Evolutionary conservation across 306 rosid species (phyloP).

Genomic region (Psophocarpus tetragonolobus): DNA sequence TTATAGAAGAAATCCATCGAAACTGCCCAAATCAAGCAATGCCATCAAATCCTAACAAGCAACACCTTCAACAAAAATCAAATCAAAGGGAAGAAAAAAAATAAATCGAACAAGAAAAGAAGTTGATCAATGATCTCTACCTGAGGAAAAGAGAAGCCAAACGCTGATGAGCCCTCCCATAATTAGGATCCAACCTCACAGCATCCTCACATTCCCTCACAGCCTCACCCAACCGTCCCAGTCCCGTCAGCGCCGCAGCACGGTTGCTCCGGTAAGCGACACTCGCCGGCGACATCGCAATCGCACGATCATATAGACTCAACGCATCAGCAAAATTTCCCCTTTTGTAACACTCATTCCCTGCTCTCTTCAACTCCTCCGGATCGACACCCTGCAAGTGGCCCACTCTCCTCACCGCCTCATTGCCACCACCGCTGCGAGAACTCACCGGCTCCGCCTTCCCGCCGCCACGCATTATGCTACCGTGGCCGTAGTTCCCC

Average conservation of each 20-base stretch:
- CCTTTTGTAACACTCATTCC: slow-evolving; percentile 78
- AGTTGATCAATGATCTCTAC: slow-evolving; percentile 34
- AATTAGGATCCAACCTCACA: slow-evolving; percentile 79
- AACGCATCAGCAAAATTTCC: slow-evolving; percentile 80
- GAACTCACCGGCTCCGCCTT: slow-evolving; percentile 16
- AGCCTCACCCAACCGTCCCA: slow-evolving; percentile 72
- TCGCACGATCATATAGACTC: slow-evolving; percentile 77
- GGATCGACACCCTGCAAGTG: slow-evolving; percentile 56
- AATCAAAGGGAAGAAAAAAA: neutral
- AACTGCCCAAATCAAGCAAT: neutral
- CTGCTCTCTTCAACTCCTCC: slow-evolving; percentile 77
- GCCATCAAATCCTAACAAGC: slow-evolving; percentile 13
- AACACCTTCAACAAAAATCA: slow-evolving; percentile 4
- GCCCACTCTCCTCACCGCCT: slow-evolving; percentile 41
- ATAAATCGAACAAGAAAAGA: neutral
- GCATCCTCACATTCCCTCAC: slow-evolving; percentile 89
- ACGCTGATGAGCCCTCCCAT: slow-evolving; percentile 85
- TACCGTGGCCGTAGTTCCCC: slow-evolving; percentile 89
- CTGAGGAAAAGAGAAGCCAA: slow-evolving; percentile 77
- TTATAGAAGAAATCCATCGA: neutral
- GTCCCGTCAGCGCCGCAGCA: slow-evolving; percentile 83
- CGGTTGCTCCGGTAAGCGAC: slow-evolving; percentile 84
- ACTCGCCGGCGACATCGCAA: slow-evolving; percentile 67
- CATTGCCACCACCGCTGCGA: slow-evolving; percentile 33
- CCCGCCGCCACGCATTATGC: slow-evolving; percentile 82